These are phyloP conservation scores for Fraxinus quadrangulata DNA, from an alignment of 257 asterid genomes.

Conservation along the genomic window DNA sequence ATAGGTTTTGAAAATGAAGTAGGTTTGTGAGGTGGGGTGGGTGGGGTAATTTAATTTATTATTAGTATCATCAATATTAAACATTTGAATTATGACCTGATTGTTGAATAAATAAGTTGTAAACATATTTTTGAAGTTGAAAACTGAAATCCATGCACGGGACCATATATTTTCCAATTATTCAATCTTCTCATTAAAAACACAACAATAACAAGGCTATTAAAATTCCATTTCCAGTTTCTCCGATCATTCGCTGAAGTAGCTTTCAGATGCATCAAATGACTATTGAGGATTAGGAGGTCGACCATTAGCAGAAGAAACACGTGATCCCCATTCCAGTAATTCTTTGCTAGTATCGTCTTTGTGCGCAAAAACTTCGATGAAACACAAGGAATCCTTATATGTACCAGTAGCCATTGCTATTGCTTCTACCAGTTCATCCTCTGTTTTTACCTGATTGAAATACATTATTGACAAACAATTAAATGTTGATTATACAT, in stretches of 20 bases:
- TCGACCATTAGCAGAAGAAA: conserved; percentile 48
- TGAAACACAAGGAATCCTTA: conserved; percentile 49
- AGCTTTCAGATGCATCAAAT: conserved; percentile 1
- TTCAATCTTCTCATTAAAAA: background rate
- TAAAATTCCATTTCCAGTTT: background rate
- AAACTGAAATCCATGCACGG: too few species aligned
- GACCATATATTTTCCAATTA: background rate
- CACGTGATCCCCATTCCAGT: conserved; percentile 62
- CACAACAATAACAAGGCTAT: background rate
- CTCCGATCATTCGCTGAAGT: background rate
- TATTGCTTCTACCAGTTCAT: conserved; percentile 47
- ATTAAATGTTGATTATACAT: background rate
- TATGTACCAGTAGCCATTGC: conserved; percentile 34
- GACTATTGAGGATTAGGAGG: conserved; percentile 50
- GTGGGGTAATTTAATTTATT: too few species aligned
- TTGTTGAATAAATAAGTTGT: too few species aligned
- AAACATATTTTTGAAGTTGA: too few species aligned
- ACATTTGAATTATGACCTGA: too few species aligned
- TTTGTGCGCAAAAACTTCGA: conserved; percentile 48
- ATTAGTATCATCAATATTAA: too few species aligned
- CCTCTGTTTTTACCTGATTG: conserved; percentile 51
- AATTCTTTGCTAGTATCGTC: conserved; percentile 54
- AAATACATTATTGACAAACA: background rate
- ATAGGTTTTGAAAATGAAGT: too few species aligned
- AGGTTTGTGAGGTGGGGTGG: too few species aligned